phyloP scores from a whole-genome alignment of 2,329 filamentous ascomycete genomes.

The Pseudohalonectria lignicola region DNA sequence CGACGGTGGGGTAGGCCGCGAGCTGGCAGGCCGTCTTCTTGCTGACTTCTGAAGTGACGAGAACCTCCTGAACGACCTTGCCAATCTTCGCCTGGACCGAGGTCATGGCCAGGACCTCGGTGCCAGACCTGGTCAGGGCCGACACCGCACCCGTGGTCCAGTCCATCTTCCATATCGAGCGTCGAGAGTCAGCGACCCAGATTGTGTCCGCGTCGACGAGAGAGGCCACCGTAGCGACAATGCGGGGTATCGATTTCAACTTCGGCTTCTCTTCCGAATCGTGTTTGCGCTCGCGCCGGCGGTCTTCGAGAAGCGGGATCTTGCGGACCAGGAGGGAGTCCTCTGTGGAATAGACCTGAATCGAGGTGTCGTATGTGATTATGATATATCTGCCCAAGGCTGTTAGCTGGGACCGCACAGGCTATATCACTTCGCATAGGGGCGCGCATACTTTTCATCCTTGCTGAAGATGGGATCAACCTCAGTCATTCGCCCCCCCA shows the following conservation, averaged over 20 bases:
- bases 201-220: constrained; percentile 31
- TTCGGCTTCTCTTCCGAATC: constrained; percentile 15
- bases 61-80: constrained; percentile 24
- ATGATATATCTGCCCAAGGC: constrained; percentile 52
- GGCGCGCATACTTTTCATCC: constrained; percentile 45
- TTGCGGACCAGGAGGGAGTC: constrained; percentile 73
- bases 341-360: constrained; percentile 71
- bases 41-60: constrained; percentile 33
- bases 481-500: constrained; percentile 54
- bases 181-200: constrained; percentile 51
- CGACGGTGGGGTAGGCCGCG: constrained; percentile 29
- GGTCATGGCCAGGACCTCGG: neutral
- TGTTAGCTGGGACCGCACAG: neutral
- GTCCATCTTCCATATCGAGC: constrained; percentile 44
- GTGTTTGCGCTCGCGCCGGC: constrained; percentile 7
- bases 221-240: constrained; percentile 28
- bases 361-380: constrained; percentile 59
- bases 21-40: constrained; percentile 26
- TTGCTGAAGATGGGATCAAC: constrained; percentile 51
- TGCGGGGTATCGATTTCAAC: too few relatives aligned
- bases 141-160: constrained; percentile 38
- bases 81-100: neutral
- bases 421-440: too few relatives aligned
- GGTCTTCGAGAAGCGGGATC: constrained; percentile 48
- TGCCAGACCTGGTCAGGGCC: constrained; percentile 7